These are phyloP conservation scores for Cornus kousa DNA, from an alignment of 148 eudicot species.

Conservation along the genomic window DNA sequence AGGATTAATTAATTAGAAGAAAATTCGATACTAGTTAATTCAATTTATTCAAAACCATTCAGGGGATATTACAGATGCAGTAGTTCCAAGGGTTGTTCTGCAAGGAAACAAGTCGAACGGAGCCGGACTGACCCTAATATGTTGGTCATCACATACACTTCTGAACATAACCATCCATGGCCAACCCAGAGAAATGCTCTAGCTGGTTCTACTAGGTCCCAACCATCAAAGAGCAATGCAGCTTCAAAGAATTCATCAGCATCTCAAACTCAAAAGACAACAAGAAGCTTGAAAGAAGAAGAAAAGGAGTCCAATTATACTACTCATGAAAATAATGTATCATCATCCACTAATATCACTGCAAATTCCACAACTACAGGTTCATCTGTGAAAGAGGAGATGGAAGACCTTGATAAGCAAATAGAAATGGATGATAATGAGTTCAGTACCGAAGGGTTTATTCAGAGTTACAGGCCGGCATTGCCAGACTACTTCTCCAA, in stretches of 20 bases:
- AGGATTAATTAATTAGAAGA: neutral
- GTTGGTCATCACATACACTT: slow-evolving; percentile 90
- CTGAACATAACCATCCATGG: slow-evolving; percentile 97
- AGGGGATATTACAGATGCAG: slow-evolving; percentile 96
- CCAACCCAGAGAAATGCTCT: slow-evolving; percentile 89
- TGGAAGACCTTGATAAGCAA: slow-evolving; percentile 18
- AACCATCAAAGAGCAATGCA: slow-evolving; percentile 35
- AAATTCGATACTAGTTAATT: neutral
- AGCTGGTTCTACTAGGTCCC: slow-evolving; percentile 76
- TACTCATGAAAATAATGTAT: neutral
- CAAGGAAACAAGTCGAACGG: slow-evolving; percentile 89
- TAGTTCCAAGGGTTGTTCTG: slow-evolving; percentile 91
- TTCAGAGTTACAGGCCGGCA: slow-evolving; percentile 42
- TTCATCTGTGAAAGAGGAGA: slow-evolving; percentile 21
- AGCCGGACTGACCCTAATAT: slow-evolving; percentile 88
- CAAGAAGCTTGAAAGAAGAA: slow-evolving; percentile 17
- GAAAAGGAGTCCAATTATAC: slow-evolving; percentile 16
- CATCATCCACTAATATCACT: neutral
- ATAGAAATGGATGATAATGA: slow-evolving; percentile 17
- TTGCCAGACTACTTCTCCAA: slow-evolving; percentile 17
- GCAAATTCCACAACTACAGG: neutral
- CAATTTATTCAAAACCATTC: neutral
- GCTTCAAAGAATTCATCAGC: slow-evolving; percentile 12
- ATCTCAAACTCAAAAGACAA: neutral
- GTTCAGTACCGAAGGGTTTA: slow-evolving; percentile 16